Base-by-base conservation (phyloP, 495 filamentous ascomycete species). In the Aspergillus taichungensis region DNA sequence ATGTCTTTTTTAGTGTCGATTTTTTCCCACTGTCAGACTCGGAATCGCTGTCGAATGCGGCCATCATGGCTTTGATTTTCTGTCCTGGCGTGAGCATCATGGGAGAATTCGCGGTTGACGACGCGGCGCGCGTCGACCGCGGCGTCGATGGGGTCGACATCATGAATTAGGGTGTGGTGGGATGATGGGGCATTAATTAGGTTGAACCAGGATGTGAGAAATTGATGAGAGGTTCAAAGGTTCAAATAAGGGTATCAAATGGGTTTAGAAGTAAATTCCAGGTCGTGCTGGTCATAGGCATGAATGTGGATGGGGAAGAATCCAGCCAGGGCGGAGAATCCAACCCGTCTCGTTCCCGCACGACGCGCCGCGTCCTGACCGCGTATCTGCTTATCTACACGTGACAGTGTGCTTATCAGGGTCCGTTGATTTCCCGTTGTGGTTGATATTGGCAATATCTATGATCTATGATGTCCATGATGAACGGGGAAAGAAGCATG, bases 1-100 rank as follows among this genome's bases (percentile, higher is more conserved):
- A 50, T 30, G 47, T 43, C 38, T 35, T 54, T 43, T 40, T 55
- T 13, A 34, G 29, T n/a, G 46, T 50, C n/a, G 37, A 34, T 18
- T 13, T 43, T 6, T 27, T 28, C 13, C 47, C 48, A 7, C 62
- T 63, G 30, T 80, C 78, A 6, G 71, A 66, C 3, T 82, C 80
- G 0, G 71, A 76, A 34, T 69, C 75, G 45, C 73, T 74, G 29
- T 83, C 75, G 36, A 87, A 73, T 12, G 69, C 55, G 24, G 82
- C 83, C 29, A 89, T 60, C 63, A 87, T 66, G 32, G 80, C 80
- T 57, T 77, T 79, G 54, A 87, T 74, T 57, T 87, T 89, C 46
- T 74, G 78, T 14, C 73, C 73, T 12, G 85, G 85, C 0, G 84
- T 87, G 42, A 87, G 66, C 31, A 75, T 66, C 30, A 50, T 56